Conservation (phyloP, 139 green algal species). For the Chlamydomonas eustigma region DNA sequence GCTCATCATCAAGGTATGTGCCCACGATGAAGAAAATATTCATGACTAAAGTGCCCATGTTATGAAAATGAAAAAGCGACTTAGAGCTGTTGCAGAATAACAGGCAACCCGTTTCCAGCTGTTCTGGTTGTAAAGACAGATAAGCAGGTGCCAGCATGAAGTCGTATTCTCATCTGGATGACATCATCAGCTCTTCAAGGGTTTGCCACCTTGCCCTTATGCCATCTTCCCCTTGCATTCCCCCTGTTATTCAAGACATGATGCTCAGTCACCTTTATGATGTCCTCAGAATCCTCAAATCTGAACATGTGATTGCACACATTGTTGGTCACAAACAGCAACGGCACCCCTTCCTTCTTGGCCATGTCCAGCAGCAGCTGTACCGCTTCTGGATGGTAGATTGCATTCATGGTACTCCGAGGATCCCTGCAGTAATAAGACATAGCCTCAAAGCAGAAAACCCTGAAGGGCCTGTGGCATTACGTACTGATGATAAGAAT, state of each 20-base stretch:
- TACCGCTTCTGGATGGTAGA: constrained; percentile 32
- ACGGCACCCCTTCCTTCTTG: constrained; percentile 22
- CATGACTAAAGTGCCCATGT: too few species aligned
- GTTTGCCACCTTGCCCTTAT: too few species aligned
- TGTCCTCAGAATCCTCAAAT: constrained; percentile 27
- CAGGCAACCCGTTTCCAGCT: too few species aligned
- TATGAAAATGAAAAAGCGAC: too few species aligned
- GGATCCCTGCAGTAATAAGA: constrained; percentile 22
- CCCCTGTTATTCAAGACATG: background rate
- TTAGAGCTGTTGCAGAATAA: too few species aligned
- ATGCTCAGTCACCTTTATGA: constrained; percentile 13
- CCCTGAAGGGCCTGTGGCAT: background rate
- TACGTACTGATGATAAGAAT: background rate
- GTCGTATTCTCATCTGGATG: too few species aligned
- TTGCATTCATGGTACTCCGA: constrained; percentile 42
- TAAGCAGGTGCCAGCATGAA: too few species aligned
- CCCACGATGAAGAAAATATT: too few species aligned
- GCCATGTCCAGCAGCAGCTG: constrained; percentile 29
- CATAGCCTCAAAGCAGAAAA: background rate
- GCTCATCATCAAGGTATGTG: too few species aligned
- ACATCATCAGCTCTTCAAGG: too few species aligned
- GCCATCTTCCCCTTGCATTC: background rate
- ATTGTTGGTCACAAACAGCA: constrained; percentile 54
- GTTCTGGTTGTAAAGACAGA: too few species aligned
- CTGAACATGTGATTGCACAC: constrained; percentile 42